Evolutionary conservation across 164 flowering plant genomes (phyloP), one percentile per base, ranked within the genome.

Genomic region (Kingdonia uniflora): DNA sequence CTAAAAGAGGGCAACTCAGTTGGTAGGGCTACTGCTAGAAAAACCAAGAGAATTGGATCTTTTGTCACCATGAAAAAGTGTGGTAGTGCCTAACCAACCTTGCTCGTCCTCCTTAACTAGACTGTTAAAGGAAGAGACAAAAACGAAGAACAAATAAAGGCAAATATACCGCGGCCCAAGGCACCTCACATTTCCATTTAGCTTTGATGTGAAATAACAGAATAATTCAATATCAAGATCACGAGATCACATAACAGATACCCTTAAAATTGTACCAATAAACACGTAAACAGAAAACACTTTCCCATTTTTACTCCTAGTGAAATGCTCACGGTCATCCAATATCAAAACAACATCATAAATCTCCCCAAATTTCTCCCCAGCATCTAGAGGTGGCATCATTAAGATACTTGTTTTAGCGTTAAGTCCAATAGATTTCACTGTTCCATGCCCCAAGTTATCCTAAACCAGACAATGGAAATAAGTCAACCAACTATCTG

Each of bases 271-370:
- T 46, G 23, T 42, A 4, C 6, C 14, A 42, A 23, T 11, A 51
- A 42, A 35, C 17, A 26, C 43, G 26, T 11, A 24, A 17, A 19
- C 11, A 52, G 54, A 52, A 20, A 39, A 8, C 45, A 74, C 89
- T 65, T 13, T 87, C 96, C 87, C 72, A 19, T 70, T 80, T 23
- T 56, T 65, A 42, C 74, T 72, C n/a, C 43, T 48, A 6, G 55
- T 46, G 69, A 92, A 92, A 33, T 84, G 82, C 71, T 92, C 99
- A 42, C 99, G 77, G 46, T 84, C 76, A 72, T 92, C 99, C 78
- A 92, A 71, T 69, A 92, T 74, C 61, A 92, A 60, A 46, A 88
- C 57, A 29, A 92, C 89, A 54, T 86, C 80, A 72, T 84, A 92
- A 7, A 55, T 70, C 70, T 92, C 97, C 64, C 70, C 80, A 73